These are phyloP conservation scores for Alternaria triticina DNA, from an alignment of 2,329 filamentous ascomycete species.

Conservation along the genomic window DNA sequence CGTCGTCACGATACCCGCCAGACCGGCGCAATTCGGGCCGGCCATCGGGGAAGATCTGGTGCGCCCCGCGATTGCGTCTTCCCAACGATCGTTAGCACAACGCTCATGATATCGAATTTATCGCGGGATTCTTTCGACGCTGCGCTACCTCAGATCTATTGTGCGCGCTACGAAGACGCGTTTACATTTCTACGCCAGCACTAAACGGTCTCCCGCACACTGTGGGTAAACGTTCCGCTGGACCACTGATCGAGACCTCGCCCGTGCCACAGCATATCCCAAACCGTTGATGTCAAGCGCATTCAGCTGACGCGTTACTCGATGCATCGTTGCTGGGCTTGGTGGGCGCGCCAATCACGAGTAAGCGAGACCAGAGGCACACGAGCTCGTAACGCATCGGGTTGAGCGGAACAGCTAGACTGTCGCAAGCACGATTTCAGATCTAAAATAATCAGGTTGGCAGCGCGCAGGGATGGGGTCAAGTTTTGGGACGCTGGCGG, in stretches of 20 bases:
- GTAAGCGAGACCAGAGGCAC: not conserved
- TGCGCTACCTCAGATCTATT: not conserved
- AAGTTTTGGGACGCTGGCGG: constrained; percentile 39
- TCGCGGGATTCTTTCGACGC: not conserved
- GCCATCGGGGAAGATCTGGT: constrained; percentile 11
- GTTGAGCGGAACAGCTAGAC: not conserved
- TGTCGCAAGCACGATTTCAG: not conserved
- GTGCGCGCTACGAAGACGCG: not conserved
- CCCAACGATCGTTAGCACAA: constrained; percentile 20
- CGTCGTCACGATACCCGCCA: constrained; percentile 5
- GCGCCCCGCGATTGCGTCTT: constrained; percentile 8
- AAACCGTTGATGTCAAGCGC: constrained; percentile 10
- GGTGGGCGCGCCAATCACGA: constrained; percentile 4
- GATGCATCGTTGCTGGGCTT: not conserved
- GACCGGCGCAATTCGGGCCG: constrained; percentile 8
- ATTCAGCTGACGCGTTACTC: constrained; percentile 9
- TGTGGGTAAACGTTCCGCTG: not conserved
- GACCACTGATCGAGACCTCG: not conserved
- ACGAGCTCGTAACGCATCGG: constrained; percentile 9
- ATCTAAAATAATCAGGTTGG: not conserved
- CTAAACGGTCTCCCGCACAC: not conserved
- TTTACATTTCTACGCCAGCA: not conserved
- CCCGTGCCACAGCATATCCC: not conserved
- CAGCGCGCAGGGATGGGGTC: constrained; percentile 35
- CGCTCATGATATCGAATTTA: not conserved